These are phyloP conservation scores for Schizonepeta tenuifolia DNA, from an alignment of 257 asterid species.

Conservation along the genomic window DNA sequence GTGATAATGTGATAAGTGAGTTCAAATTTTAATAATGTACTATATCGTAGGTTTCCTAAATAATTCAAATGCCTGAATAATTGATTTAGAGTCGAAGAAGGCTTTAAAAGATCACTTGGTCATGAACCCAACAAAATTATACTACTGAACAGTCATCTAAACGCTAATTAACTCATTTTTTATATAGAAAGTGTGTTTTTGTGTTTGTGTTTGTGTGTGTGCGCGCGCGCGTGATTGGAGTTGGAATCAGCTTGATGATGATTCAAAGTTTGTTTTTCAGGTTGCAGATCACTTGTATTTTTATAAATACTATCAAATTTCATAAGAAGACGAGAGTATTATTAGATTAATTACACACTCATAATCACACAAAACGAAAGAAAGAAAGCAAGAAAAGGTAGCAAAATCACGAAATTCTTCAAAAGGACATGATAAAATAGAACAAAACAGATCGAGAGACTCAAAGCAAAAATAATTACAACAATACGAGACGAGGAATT, in stretches of 20 bases:
- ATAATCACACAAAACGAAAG: background rate
- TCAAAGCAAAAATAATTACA: background rate
- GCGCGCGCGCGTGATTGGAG: background rate
- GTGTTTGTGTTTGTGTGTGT: no score
- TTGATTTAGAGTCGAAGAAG: background rate
- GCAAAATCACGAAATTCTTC: background rate
- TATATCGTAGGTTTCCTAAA: background rate
- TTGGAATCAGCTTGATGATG: background rate
- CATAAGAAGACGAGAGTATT: background rate
- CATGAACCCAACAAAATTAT: background rate
- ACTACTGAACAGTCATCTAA: background rate
- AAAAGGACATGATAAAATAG: background rate
- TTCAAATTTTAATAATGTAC: background rate
- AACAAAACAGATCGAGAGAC: constrained; percentile 6
- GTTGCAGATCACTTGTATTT: background rate
- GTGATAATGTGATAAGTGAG: background rate
- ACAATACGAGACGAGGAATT: background rate
- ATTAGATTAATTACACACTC: background rate
- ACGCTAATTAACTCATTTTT: background rate
- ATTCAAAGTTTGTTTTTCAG: background rate
- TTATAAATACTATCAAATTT: background rate
- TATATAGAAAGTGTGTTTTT: no score
- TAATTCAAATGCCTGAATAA: background rate
- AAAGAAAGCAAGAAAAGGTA: background rate
- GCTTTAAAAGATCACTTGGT: background rate